Percentiles rank a stretch among this genome's conserved stretches.
phyloP scores from a whole-genome alignment of 305 asterid genomes.

The Fraxinus platypoda region DNA sequence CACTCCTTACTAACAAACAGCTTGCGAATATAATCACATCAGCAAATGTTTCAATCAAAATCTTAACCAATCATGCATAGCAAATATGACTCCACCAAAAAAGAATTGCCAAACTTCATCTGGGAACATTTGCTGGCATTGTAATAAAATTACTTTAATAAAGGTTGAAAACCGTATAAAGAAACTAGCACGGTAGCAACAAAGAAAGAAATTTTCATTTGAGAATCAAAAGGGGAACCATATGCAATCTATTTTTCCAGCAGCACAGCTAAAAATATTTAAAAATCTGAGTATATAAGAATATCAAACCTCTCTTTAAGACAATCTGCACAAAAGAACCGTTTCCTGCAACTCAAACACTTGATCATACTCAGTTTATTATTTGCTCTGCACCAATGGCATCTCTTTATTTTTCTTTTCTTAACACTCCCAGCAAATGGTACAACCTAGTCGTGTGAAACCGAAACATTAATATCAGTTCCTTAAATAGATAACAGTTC shows the following conservation, averaged over 20 bases:
- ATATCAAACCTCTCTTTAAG: slow-evolving; percentile 65
- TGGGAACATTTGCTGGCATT: background rate
- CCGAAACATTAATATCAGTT: background rate
- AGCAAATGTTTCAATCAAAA: slow-evolving; percentile 12
- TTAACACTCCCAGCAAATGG: slow-evolving; percentile 57
- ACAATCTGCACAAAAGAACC: slow-evolving; percentile 70
- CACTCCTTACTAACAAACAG: background rate
- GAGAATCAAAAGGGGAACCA: slow-evolving; percentile 7
- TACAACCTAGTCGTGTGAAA: slow-evolving; percentile 49
- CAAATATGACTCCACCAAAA: background rate
- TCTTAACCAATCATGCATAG: background rate
- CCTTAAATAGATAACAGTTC: background rate
- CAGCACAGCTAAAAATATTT: background rate
- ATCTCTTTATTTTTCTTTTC: slow-evolving; percentile 58
- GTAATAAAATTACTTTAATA: background rate
- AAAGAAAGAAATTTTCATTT: background rate
- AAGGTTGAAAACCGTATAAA: background rate
- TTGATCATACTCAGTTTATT: slow-evolving; percentile 47
- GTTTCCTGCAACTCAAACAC: slow-evolving; percentile 80
- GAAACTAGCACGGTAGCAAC: background rate
- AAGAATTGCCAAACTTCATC: background rate
- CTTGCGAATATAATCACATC: background rate
- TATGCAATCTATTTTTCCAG: background rate
- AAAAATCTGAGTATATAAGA: slow-evolving; percentile 16
- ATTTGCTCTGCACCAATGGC: slow-evolving; percentile 88